Conservation (phyloP, 2,329 filamentous ascomycete species). For the Colletotrichum sp. region DNA sequence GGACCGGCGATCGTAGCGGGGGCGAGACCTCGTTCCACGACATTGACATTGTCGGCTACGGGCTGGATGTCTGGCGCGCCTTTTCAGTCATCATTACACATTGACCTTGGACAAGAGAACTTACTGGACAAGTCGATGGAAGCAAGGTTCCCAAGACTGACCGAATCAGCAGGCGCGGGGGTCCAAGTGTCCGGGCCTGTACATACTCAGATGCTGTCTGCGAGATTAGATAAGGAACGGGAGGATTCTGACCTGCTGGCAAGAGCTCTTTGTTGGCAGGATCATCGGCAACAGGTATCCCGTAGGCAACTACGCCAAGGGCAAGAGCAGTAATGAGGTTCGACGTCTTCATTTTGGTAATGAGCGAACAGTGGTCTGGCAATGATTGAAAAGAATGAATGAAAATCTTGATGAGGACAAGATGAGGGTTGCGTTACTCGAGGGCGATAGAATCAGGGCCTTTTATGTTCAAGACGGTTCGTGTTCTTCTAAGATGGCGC, state of each 20-base stretch:
- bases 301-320: background rate
- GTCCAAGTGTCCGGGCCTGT: background rate
- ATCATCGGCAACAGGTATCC: background rate
- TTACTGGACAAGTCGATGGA: background rate
- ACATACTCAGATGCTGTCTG: background rate
- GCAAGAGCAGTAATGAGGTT: background rate
- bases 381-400: background rate
- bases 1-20: background rate
- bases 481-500: background rate
- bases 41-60: background rate
- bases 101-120: rapidly evolving
- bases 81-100: rapidly evolving
- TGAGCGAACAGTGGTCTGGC: background rate
- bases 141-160: background rate
- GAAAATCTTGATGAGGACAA: background rate
- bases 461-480: background rate
- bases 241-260: rapidly evolving
- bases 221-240: rapidly evolving
- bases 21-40: background rate
- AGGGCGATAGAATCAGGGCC: background rate
- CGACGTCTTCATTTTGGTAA: background rate
- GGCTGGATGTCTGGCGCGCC: background rate
- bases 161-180: background rate
- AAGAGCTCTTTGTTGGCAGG: rapidly evolving
- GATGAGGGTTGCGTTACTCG: background rate